Base-by-base conservation (phyloP, 306 rosid genomes). In the Medicago lupulina region DNA sequence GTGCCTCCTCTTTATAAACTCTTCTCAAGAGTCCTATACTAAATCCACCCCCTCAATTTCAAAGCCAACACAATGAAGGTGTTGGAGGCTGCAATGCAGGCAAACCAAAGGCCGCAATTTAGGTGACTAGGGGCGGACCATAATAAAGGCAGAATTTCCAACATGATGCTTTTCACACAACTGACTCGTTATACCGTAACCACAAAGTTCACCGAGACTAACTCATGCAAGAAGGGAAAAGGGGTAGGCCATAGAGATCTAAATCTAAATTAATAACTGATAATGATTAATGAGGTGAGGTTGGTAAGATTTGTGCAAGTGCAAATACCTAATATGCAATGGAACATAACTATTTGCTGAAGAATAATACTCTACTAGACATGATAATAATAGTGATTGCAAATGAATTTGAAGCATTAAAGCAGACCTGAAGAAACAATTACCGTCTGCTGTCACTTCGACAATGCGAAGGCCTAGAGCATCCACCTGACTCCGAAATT, bases 351-450 rank as follows among this genome's bases (percentile, higher is more conserved):
- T 40, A 59, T 16, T 50, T 81, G 43, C 70, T 55, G 71, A 49
- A 64, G 63, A 53, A 77, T 36, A 15, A 28, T 41, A 73, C 65
- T 10, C 41, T 38, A 21, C 47, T 36, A 5, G 43, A 59, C 65
- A 60, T 0, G n/a, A 34, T 50, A 80, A 74, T 68, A 19, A 63
- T 68, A 23, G 79, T 47, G 59, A 77, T 57, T 53, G 77, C 44
- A 71, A 68, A 62, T 69, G 69, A 43, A 82, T 18, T 54, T 51
- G 63, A 73, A 39, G 62, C 65, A 82, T 63, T 65, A 49, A 47
- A n/a, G 46, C 91, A 82, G 40, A 89, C 97, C 93, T 92, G 91
- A 92, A 92, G 75, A 92, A 89, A 83, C 97, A 92, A 89, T 92
- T 89, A 70, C 97, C 97, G 79, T 92, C 96, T 69, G 97, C 89